phyloP scores from a whole-genome alignment of 345 rosid species.

The Salix dunnii region DNA sequence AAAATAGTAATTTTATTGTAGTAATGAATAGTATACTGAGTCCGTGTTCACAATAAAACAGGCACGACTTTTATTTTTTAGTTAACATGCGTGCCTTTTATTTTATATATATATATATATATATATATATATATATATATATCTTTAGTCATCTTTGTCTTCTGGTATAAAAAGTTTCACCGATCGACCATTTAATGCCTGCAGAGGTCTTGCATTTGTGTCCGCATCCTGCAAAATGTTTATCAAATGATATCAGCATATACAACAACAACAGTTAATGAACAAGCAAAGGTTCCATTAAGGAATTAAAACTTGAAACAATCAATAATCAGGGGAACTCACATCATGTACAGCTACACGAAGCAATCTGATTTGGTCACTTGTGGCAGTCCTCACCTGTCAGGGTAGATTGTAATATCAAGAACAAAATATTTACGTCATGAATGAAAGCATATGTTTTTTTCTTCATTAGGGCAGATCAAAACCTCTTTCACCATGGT shows the following conservation, averaged over 20 bases:
- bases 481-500: constrained; percentile 56
- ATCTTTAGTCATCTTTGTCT: background rate
- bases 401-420: background rate
- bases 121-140: too few species aligned
- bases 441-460: background rate
- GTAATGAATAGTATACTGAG: too few species aligned
- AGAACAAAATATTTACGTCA: background rate
- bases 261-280: background rate
- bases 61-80: too few species aligned
- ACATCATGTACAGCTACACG: constrained; percentile 84
- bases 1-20: too few species aligned
- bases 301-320: too few species aligned
- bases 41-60: too few species aligned
- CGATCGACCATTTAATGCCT: constrained; percentile 37
- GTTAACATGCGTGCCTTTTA: too few species aligned
- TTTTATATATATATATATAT: too few species aligned
- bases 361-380: constrained; percentile 54
- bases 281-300: background rate
- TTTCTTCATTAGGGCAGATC: too few species aligned
- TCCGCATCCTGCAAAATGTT: constrained; percentile 43
- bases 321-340: constrained; percentile 18
- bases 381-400: constrained; percentile 61
- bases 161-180: constrained; percentile 47
- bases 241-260: background rate
- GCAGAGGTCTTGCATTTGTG: constrained; percentile 68